Conservation (phyloP, 2,329 filamentous ascomycete genomes). For the Xylaria hypoxylon region DNA sequence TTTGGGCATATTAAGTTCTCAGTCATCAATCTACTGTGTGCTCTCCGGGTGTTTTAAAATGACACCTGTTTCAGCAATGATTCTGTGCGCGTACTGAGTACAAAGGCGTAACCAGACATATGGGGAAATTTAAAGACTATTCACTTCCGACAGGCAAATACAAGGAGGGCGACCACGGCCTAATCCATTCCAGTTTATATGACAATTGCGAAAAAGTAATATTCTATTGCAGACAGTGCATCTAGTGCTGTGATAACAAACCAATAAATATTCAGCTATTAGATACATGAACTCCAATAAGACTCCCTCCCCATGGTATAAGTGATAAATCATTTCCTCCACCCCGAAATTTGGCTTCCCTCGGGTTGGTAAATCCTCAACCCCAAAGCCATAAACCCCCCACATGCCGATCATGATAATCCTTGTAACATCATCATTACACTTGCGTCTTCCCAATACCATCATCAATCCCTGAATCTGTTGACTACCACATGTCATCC, state of each 20-base stretch:
- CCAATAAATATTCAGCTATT: constrained; percentile 18
- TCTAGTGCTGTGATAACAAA: constrained; percentile 27
- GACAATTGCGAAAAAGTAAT: constrained; percentile 10
- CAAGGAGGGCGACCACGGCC: no score
- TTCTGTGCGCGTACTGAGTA: background rate
- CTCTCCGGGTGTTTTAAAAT: background rate
- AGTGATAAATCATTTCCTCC: constrained; percentile 31
- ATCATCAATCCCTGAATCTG: background rate
- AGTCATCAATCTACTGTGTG: background rate
- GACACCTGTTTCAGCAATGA: background rate
- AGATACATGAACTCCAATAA: constrained; percentile 24
- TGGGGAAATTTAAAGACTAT: background rate
- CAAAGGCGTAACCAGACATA: background rate
- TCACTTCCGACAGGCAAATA: background rate
- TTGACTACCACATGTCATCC: constrained; percentile 71
- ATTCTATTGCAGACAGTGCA: constrained; percentile 33
- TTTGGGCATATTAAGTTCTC: background rate
- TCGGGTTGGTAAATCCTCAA: constrained; percentile 8
- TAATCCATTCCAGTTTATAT: no score
- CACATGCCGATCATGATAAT: constrained; percentile 25
- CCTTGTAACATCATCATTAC: constrained; percentile 32
- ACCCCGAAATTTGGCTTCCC: constrained; percentile 7
- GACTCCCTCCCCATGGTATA: constrained; percentile 34
- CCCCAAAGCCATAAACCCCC: constrained; percentile 9
- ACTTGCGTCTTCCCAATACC: background rate